These are phyloP conservation scores for Nicotiana paniculata DNA, from an alignment of 257 asterid species.

Conservation along the genomic window DNA sequence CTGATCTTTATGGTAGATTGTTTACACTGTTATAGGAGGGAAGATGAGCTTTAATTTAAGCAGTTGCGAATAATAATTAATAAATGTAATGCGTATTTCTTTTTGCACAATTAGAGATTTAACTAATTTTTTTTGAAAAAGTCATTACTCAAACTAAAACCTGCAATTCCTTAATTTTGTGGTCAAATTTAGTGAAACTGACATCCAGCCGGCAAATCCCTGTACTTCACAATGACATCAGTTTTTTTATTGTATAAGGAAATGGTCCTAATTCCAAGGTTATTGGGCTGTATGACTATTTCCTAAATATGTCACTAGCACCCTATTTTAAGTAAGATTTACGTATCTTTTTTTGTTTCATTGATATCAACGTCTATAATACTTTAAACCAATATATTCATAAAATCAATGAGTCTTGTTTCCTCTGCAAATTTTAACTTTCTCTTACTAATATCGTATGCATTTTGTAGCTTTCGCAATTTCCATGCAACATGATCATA, in stretches of 20 bases:
- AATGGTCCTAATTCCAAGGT: neutral
- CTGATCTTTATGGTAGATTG: neutral
- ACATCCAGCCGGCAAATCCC: neutral
- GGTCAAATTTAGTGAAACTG: neutral
- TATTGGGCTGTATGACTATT: neutral
- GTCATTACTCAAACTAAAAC: neutral
- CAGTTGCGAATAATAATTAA: no score
- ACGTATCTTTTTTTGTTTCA: neutral
- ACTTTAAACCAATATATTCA: neutral
- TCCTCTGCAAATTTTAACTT: neutral
- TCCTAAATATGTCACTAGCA: neutral
- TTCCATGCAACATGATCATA: neutral
- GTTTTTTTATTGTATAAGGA: neutral
- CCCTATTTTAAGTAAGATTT: neutral
- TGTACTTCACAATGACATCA: neutral
- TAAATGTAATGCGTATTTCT: neutral
- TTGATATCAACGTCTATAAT: neutral
- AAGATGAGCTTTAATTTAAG: neutral
- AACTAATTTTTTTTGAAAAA: neutral
- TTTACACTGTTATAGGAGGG: neutral
- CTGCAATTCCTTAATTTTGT: neutral
- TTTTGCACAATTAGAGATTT: neutral
- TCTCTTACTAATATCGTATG: neutral
- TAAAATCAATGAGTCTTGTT: neutral
- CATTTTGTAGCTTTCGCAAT: neutral